Evolutionary conservation across 2,329 filamentous ascomycete species (phyloP).

Genomic region (Phialophora verrucosa): DNA sequence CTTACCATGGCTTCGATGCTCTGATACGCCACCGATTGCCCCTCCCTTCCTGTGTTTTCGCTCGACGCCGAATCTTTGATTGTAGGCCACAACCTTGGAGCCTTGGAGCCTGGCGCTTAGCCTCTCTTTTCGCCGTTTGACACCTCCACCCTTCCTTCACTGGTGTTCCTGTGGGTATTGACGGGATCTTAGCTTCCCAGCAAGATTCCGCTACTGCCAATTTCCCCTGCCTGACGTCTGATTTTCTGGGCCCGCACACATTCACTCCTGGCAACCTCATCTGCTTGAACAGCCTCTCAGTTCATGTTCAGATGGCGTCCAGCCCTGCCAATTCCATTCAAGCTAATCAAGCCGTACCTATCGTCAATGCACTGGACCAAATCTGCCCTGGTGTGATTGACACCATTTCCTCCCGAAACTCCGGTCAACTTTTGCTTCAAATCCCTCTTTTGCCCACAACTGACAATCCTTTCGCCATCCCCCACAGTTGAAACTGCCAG

Average conservation of each 20-base stretch:
- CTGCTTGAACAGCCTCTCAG: neutral
- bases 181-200: neutral
- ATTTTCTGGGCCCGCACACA: neutral
- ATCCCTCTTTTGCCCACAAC: neutral
- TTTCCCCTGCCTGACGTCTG: neutral
- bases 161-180: neutral
- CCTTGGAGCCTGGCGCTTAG: slow-evolving; percentile 2
- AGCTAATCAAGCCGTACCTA: neutral
- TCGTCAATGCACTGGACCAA: neutral
- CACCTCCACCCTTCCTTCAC: neutral
- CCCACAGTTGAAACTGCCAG: neutral
- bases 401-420: neutral
- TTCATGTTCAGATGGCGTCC: neutral
- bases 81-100: slow-evolving; percentile 4
- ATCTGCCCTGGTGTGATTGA: slow-evolving; percentile 1
- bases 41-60: neutral
- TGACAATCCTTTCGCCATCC: neutral
- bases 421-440: neutral
- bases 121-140: neutral
- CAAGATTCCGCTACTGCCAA: neutral
- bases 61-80: neutral
- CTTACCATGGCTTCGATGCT: neutral
- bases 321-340: neutral
- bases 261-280: neutral
- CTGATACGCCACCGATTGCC: neutral